A percentile compares a stretch with the other conserved stretches of the same genome.
Evolutionary conservation across 371 early-diverging fungal species (phyloP).

Genomic region (Astathelohania contejeani): DNA sequence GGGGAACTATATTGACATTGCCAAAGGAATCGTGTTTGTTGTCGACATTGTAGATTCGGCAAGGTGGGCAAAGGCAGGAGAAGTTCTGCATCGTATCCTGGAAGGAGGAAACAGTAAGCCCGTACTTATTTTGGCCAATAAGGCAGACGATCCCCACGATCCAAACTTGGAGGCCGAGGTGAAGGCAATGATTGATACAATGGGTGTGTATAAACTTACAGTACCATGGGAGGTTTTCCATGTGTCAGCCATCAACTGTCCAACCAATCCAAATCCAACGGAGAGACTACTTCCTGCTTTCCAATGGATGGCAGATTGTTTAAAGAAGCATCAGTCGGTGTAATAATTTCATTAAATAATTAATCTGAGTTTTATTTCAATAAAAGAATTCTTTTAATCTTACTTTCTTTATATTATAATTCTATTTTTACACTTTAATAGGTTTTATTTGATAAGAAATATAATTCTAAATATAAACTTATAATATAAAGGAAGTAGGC

Average conservation of each 20-base stretch:
- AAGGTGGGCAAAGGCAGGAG: conserved; percentile 67
- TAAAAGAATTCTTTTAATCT: too few species aligned
- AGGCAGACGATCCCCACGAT: conserved; percentile 32
- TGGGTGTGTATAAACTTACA: conserved; percentile 16
- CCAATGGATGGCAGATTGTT: conserved; percentile 13
- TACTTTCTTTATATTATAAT: too few species aligned
- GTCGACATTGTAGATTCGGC: conserved; percentile 78
- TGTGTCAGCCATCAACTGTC: not conserved
- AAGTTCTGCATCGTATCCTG: conserved; percentile 66
- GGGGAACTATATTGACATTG: conserved; percentile 49
- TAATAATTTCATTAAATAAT: too few species aligned
- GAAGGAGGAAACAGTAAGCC: conserved; percentile 59
- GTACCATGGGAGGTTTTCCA: conserved; percentile 9
- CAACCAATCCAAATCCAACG: conserved; percentile 4
- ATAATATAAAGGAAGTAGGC: too few species aligned
- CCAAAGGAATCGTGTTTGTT: conserved; percentile 66
- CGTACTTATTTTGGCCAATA: conserved; percentile 42
- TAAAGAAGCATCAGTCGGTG: too few species aligned
- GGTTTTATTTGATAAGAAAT: too few species aligned
- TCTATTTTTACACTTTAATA: too few species aligned
- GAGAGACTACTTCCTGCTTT: conserved; percentile 10
- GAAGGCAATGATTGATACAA: conserved; percentile 6
- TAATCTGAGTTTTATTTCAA: too few species aligned
- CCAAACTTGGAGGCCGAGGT: conserved; percentile 18
- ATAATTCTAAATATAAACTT: too few species aligned